Evolutionary conservation across 2,329 filamentous ascomycete species (phyloP), one percentile per base, ranked within the genome.

Genomic region (Talaromyces sp.): DNA sequence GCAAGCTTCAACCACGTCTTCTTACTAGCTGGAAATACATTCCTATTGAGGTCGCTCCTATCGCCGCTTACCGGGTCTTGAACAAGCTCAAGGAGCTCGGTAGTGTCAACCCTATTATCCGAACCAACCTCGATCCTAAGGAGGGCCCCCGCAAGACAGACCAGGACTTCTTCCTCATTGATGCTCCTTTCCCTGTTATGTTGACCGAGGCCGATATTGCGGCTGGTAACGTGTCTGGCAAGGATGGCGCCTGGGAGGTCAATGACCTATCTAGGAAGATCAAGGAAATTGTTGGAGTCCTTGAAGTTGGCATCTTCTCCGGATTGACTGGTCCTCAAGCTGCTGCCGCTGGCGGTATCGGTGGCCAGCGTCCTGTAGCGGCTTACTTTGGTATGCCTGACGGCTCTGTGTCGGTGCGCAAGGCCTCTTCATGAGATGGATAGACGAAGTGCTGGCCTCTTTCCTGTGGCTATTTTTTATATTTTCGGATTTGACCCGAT

Each of bases 381-480:
- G 92, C 91, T 20, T 99, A 97, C 77, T 99, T 97, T 75, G 94
- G 94, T 32, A 89, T 94, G 85, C 83, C 88, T 40, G 89, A 90
- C 67, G 89, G 89, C 3, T 80, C 78, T 10, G 86, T 89, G 13
- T 76, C 86, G 65, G 77, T 87, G 43, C 69, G 79, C 58, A 72
- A 68, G 55, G 77, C 77, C n/a, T 29, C 52, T 43, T 48, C 47
- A 27, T 67, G 50, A 63, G 27, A 46, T 16, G 30, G 19, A 6
- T 50, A 63, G 22, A 49, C 16, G 33, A 24, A 9, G 32, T 20
- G 22, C 5, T 29, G 46, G 29, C 13, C n/a, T 47, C 29, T 36
- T 27, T 27, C 24, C 24, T 27, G 4, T 27, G 4, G 24, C 4
- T n/a, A 27, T 27, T 9, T 20, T 27, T 19, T n/a, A 4, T 13